Evolutionary conservation across 345 rosid genomes (phyloP).

Genomic region (Moringa oleifera): DNA sequence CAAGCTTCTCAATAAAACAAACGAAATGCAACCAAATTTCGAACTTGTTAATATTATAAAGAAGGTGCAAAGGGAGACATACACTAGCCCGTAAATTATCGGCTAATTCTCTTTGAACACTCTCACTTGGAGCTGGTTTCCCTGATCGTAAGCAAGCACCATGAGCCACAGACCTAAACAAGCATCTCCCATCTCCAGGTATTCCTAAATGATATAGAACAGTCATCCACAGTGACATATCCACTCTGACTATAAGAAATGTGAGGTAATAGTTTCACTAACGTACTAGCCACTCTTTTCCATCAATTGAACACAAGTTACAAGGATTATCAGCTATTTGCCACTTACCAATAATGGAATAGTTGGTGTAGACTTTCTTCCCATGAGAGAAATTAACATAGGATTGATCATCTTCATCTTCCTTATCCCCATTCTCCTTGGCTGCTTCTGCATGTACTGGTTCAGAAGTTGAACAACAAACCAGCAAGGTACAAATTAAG

Average conservation of each 20-base stretch:
- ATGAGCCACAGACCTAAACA: constrained; percentile 91
- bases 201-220: constrained; percentile 46
- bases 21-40: background rate
- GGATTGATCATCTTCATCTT: constrained; percentile 24
- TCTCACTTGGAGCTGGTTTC: constrained; percentile 57
- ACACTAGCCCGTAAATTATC: constrained; percentile 73
- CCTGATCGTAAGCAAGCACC: constrained; percentile 76
- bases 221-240: constrained; percentile 8
- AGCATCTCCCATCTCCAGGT: constrained; percentile 96
- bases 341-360: constrained; percentile 69
- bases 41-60: background rate
- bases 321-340: background rate
- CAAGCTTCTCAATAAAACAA: background rate
- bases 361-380: constrained; percentile 73
- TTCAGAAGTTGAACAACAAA: constrained; percentile 60
- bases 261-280: background rate
- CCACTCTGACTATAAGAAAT: background rate
- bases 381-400: constrained; percentile 46
- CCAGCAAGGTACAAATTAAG: constrained; percentile 53
- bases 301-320: background rate
- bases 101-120: constrained; percentile 67
- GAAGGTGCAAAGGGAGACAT: constrained; percentile 7
- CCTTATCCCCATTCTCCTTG: constrained; percentile 26
- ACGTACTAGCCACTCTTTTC: background rate
- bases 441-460: constrained; percentile 59